A percentile compares a stretch with the other conserved stretches of the same genome.
These are phyloP conservation scores for Apophysomyces elegans DNA, from an alignment of 371 early-diverging fungal species.

Conservation along the genomic window DNA sequence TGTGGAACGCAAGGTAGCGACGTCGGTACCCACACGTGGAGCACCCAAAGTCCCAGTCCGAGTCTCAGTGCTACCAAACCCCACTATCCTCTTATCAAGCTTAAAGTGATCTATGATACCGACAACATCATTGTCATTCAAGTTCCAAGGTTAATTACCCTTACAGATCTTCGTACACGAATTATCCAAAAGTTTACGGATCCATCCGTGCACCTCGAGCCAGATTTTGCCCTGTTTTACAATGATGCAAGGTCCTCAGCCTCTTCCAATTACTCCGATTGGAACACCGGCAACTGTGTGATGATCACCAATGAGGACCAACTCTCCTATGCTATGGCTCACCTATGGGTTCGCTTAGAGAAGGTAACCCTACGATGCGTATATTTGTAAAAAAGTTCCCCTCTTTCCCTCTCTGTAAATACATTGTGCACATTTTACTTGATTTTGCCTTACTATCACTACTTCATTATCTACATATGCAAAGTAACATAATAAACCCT, in stretches of 20 bases:
- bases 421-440: neutral
- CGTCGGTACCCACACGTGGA: slow-evolving; percentile 17
- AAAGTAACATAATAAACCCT: too few relatives aligned
- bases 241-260: slow-evolving; percentile 33
- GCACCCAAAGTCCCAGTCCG: slow-evolving; percentile 17
- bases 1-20: slow-evolving; percentile 9
- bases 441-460: neutral
- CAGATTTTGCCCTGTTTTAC: slow-evolving; percentile 24
- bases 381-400: neutral
- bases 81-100: slow-evolving; percentile 15
- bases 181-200: slow-evolving; percentile 29
- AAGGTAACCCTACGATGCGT: slow-evolving; percentile 35
- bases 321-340: slow-evolving; percentile 22
- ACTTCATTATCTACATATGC: too few relatives aligned
- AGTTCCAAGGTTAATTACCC: slow-evolving; percentile 25
- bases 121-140: slow-evolving; percentile 39
- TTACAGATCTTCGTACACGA: slow-evolving; percentile 22
- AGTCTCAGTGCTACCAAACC: slow-evolving; percentile 20
- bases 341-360: slow-evolving; percentile 26
- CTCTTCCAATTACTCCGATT: slow-evolving; percentile 21
- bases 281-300: slow-evolving; percentile 16
- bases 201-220: slow-evolving; percentile 16
- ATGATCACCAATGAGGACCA: slow-evolving; percentile 26
- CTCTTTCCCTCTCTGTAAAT: neutral
- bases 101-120: slow-evolving; percentile 34